These are phyloP conservation scores for Scedosporium apiospermum DNA, from an alignment of 2,329 filamentous ascomycete genomes.

Conservation along the genomic window DNA sequence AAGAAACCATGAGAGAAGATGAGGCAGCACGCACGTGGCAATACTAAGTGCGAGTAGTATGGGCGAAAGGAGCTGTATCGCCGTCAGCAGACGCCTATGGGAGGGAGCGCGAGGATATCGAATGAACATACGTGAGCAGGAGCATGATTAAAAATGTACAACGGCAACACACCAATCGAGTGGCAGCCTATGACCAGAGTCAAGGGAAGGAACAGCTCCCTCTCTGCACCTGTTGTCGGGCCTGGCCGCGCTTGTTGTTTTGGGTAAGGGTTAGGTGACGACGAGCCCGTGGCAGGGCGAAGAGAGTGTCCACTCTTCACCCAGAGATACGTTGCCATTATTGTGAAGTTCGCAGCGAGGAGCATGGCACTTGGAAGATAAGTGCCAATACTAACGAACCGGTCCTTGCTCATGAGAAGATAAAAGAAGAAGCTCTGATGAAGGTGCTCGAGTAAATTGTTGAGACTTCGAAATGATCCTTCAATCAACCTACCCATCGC, in stretches of 20 bases:
- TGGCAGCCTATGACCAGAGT: conserved; percentile 64
- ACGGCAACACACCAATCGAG: conserved; percentile 66
- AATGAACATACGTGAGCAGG: conserved; percentile 47
- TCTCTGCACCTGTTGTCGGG: conserved; percentile 33
- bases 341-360: conserved; percentile 86
- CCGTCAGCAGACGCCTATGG: not conserved
- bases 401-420: conserved; percentile 78
- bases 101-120: not conserved
- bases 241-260: not conserved
- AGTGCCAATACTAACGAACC: conserved; percentile 96
- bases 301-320: conserved; percentile 62
- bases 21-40: conserved; percentile 46
- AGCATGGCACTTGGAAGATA: conserved; percentile 98
- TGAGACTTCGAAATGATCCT: conserved; percentile 83
- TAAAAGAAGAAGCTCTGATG: conserved; percentile 99
- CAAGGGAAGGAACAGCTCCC: conserved; percentile 64
- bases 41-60: conserved; percentile 50
- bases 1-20: conserved; percentile 45
- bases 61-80: conserved; percentile 43
- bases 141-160: conserved; percentile 78
- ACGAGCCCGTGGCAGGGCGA: not conserved
- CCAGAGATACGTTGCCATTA: conserved; percentile 94
- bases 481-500: conserved; percentile 82
- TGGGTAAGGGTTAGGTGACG: not conserved
- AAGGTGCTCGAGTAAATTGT: conserved; percentile 91